A percentile compares a stretch with the other conserved stretches of the same genome.
Evolutionary conservation across 306 rosid species (phyloP).

Genomic region (Biancaea sappan): DNA sequence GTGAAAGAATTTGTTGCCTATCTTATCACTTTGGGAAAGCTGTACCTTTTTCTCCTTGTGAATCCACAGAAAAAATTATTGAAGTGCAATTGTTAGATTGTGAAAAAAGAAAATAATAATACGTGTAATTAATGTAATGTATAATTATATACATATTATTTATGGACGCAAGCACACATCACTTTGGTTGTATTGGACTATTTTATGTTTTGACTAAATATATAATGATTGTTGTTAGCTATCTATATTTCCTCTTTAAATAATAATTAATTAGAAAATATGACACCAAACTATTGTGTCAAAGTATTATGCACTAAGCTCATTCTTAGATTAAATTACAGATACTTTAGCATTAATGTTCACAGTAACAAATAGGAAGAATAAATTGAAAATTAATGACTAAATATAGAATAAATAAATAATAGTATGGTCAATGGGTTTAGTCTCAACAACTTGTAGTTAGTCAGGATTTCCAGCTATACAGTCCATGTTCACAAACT

Average conservation of each 20-base stretch:
- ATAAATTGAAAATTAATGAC: not conserved
- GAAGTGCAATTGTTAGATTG: too few relatives aligned
- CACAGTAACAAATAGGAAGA: not conserved
- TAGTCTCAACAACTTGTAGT: not conserved
- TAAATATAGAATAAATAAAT: not conserved
- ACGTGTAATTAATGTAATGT: not conserved
- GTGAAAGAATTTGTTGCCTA: too few relatives aligned
- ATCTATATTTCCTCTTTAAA: too few relatives aligned
- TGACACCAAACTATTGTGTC: not conserved
- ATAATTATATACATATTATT: not conserved
- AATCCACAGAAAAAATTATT: too few relatives aligned
- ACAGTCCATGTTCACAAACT: slow-evolving; percentile 22
- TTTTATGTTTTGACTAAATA: not conserved
- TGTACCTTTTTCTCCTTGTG: too few relatives aligned
- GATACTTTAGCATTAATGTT: not conserved
- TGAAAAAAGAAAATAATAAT: not conserved
- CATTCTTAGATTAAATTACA: not conserved
- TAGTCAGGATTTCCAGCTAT: slow-evolving; percentile 33
- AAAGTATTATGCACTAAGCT: not conserved
- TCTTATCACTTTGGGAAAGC: too few relatives aligned
- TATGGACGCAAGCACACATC: not conserved
- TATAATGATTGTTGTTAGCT: not conserved
- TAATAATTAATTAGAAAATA: too few relatives aligned
- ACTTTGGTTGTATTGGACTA: not conserved
- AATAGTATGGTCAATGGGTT: not conserved